Base-by-base conservation (phyloP, 2,329 filamentous ascomycete species). In the Ilyonectria mors-panacis region DNA sequence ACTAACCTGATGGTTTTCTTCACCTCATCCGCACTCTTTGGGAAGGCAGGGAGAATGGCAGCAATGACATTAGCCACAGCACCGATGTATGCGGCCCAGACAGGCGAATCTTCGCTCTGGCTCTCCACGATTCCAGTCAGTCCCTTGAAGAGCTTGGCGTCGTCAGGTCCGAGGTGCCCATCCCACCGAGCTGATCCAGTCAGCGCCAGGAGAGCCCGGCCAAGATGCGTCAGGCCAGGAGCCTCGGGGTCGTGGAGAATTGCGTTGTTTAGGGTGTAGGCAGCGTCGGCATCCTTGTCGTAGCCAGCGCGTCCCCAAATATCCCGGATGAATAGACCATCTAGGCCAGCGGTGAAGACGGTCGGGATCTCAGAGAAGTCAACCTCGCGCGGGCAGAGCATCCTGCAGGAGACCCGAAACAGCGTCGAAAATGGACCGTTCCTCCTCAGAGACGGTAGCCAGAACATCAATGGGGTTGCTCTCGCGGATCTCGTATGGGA, bases 151-250 rank as follows among this genome's bases (percentile, higher is more conserved):
- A 88, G 77, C 51, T 80, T 76, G 15, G 76, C 74, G 67, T 91
- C 88, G 1, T 82, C 77, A 1, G 84, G 83, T 0, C 84, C 84
- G 4, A 90, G 76, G 53, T 88, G 86, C 2, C 89, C 90, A 19
- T 90, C 92, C 89, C 94, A 97, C 71, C 94, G 86, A 51, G 92
- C 90, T 72, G 90, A 94, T 1, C 93, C 84, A 1, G 92, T 86
- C 4, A 97, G 82, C 0, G 89, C 93, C 3, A 97, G 83, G 2
- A 93, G 79, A 0, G 93, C 92, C 13, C 94, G 88, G 57, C 90
- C 86, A 50, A 89, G 79, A 77, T 98, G 94, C 1, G 89, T 91
- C 28, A 97, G 81, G 0, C 94, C 94, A 44, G 95, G 93, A 1
- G 88, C 86, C 15, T 88, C 86, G 1, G 95, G 85, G 39, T 92